Conservation (phyloP, 208 protist genomes). For the Wallacemonas sp. region DNA sequence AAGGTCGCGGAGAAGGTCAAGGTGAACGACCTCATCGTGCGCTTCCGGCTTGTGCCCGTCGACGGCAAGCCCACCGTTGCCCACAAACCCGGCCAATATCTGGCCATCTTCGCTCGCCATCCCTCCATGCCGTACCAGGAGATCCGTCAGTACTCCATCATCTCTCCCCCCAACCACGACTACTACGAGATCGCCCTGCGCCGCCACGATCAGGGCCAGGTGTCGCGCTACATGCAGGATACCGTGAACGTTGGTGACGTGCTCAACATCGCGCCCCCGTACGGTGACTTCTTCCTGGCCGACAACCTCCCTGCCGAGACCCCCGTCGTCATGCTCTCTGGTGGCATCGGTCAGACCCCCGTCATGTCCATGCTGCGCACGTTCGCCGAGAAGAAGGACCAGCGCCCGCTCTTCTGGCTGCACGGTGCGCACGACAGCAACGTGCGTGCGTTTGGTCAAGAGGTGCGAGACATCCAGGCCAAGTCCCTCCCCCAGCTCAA, state of each 20-base stretch:
- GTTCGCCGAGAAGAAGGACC: conserved; percentile 18
- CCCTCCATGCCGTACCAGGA: conserved; percentile 31
- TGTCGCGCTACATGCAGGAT: conserved; percentile 38
- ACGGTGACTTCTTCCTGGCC: conserved; percentile 36
- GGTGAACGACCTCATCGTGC: conserved; percentile 31
- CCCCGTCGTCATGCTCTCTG: conserved; percentile 28
- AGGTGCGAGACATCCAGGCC: conserved; percentile 17
- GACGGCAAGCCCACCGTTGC: conserved; percentile 20
- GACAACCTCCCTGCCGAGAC: neutral
- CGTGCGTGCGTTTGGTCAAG: conserved; percentile 19
- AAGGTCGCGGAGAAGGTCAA: conserved; percentile 33
- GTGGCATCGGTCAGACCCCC: conserved; percentile 31
- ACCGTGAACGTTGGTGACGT: conserved; percentile 28
- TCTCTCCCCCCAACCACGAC: conserved; percentile 20
- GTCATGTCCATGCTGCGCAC: conserved; percentile 33
- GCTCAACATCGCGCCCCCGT: conserved; percentile 34
- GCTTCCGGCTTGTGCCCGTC: conserved; percentile 30
- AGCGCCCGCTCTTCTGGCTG: conserved; percentile 32
- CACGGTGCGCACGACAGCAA: conserved; percentile 24
- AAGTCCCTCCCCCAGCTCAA: conserved; percentile 21
- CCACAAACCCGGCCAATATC: conserved; percentile 31
- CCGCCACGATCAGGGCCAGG: conserved; percentile 34
- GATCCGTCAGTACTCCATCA: conserved; percentile 48
- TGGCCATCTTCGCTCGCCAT: conserved; percentile 33
- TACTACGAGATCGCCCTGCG: conserved; percentile 37